phyloP scores from a whole-genome alignment of 192 early-diverging fungal genomes.

The Thoreauomyces humboldtii region DNA sequence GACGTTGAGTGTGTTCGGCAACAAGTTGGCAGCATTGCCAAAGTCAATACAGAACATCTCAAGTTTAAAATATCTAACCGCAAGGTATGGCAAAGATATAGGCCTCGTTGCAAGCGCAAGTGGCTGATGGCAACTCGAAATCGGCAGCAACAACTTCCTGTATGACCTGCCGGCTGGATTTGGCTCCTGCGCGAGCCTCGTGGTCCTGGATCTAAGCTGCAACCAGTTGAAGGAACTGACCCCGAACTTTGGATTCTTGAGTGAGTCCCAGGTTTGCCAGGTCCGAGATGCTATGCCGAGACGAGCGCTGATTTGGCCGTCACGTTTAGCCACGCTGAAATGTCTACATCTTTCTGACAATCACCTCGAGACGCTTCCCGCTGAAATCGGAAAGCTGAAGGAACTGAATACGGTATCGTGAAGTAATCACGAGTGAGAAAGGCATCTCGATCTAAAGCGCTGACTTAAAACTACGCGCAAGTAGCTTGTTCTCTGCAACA shows the following conservation, averaged over 20 bases:
- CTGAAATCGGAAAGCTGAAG: conserved; percentile 41
- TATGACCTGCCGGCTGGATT: conserved; percentile 42
- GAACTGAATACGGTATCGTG: conserved; percentile 35
- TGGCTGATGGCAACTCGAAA: neutral
- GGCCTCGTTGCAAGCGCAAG: neutral
- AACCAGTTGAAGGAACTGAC: conserved; percentile 40
- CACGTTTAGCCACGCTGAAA: conserved; percentile 30
- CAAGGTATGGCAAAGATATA: too few species aligned
- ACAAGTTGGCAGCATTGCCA: conserved; percentile 38
- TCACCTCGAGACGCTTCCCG: conserved; percentile 31
- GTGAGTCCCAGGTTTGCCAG: conserved; percentile 6
- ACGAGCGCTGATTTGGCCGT: too few species aligned
- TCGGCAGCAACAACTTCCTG: conserved; percentile 31
- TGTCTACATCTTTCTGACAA: conserved; percentile 42
- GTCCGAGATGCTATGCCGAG: too few species aligned
- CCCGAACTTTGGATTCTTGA: conserved; percentile 43
- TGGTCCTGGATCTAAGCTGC: conserved; percentile 36
- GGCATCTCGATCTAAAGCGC: too few species aligned
- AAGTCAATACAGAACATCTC: conserved; percentile 19
- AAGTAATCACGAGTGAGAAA: too few species aligned
- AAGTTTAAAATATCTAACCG: conserved; percentile 24
- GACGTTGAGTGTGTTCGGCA: conserved; percentile 33
- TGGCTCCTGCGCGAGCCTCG: conserved; percentile 34
- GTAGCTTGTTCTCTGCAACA: conserved; percentile 36
- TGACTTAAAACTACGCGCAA: too few species aligned